These are phyloP conservation scores for Aspergillus coremiiformis DNA, from an alignment of 495 filamentous ascomycete species.

Conservation along the genomic window DNA sequence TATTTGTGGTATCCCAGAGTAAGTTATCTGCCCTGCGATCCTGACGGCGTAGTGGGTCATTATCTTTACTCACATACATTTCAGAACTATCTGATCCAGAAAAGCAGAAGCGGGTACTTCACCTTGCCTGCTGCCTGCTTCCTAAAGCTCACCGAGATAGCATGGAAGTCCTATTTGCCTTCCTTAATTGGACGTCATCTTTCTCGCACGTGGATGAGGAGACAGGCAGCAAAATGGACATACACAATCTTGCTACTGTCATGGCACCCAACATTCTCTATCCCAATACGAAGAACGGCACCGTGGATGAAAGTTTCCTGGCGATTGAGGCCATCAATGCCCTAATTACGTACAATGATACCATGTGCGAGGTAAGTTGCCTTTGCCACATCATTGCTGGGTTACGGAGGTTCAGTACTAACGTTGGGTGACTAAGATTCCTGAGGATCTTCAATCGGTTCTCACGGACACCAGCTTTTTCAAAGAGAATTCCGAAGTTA, in stretches of 20 bases:
- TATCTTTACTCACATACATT: constrained; percentile 17
- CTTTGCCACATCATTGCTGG: constrained; percentile 1
- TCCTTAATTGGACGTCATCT: constrained; percentile 96
- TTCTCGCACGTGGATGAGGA: constrained; percentile 95
- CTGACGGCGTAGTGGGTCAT: not conserved
- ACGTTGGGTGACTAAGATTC: constrained; percentile 54
- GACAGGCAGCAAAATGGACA: constrained; percentile 95
- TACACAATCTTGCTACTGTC: constrained; percentile 96
- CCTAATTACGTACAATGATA: constrained; percentile 85
- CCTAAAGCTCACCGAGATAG: constrained; percentile 90
- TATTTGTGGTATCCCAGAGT: constrained; percentile 88
- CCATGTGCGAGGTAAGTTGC: constrained; percentile 85
- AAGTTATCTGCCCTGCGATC: constrained; percentile 22
- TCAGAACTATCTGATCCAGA: constrained; percentile 76
- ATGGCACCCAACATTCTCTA: constrained; percentile 94
- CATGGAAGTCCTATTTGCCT: constrained; percentile 88
- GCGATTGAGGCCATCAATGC: constrained; percentile 87
- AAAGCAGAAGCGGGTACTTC: constrained; percentile 74
- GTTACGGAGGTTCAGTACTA: constrained; percentile 12
- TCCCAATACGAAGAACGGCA: constrained; percentile 58
- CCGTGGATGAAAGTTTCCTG: constrained; percentile 75
- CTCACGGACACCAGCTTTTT: constrained; percentile 77
- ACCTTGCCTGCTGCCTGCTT: constrained; percentile 87
- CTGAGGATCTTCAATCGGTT: constrained; percentile 80
- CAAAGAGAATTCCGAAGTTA: constrained; percentile 73